Evolutionary conservation across 2,329 filamentous ascomycete species (phyloP), one percentile per base, ranked within the genome.

Genomic region (Microsporum ferrugineum): DNA sequence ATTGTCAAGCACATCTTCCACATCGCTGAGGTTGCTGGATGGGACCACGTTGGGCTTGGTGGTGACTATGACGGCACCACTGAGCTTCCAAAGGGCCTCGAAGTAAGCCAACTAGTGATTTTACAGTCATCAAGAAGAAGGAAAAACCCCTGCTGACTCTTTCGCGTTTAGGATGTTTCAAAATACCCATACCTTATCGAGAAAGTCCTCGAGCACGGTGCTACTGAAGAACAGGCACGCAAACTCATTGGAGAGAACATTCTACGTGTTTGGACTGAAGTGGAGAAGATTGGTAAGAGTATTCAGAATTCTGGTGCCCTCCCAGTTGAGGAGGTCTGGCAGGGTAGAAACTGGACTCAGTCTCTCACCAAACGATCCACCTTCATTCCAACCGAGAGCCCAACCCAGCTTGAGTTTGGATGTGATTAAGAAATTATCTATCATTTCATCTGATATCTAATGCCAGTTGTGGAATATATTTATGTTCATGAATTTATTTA

Each of bases 231-330:
- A 27, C 72, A 76, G 65, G 65, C 74, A 2, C 67, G 68, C 1
- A 72, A 72, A 61, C 68, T 75, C 1, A 68, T 68, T 1, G 74
- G 75, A 0, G 70, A 72, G 47, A 77, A 77, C 41, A 72, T 76
- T 36, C 62, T 76, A 6, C 65, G 67, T 10, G 67, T 65, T 27
- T 68, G 66, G 67, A 57, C 60, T 17, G 64, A 65, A 7, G 63
- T 64, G 2, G 67, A 68, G 59, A 58, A 60, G 8, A 57, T 63
- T 8, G 61, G 62, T 1, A 56, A 61, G 12, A 41, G 58, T 8
- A 65, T 67, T 45, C 64, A 65, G 41, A 55, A 39, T 17, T 43
- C 58, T 5, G 65, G 67, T 0, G 57, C 58, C 12, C 64, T 64
- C 47, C 67, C 67, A 2, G 65, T 66, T 59, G 67, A 68, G 39